Evolutionary conservation across 2,329 filamentous ascomycete genomes (phyloP).

Genomic region (Hysterium pulicare): DNA sequence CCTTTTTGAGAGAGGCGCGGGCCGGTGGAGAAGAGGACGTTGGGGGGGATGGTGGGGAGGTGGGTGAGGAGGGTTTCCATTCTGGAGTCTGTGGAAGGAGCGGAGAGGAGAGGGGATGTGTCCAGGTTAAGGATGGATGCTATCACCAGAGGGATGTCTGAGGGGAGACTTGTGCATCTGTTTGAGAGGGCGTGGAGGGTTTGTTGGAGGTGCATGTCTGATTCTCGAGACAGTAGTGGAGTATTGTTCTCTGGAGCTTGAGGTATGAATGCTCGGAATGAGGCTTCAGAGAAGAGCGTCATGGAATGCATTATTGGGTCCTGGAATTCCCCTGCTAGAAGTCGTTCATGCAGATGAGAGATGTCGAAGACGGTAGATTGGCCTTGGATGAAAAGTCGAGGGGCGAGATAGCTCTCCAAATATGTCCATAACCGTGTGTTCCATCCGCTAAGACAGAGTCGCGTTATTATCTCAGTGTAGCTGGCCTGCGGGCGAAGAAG

Average conservation of each 20-base stretch:
- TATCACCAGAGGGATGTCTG: too few relatives aligned
- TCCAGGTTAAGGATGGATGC: too few relatives aligned
- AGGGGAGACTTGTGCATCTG: too few relatives aligned
- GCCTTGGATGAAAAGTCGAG: conserved; percentile 9
- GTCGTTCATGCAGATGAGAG: neutral
- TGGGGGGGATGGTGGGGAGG: neutral
- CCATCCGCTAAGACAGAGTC: conserved; percentile 7
- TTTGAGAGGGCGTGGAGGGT: too few relatives aligned
- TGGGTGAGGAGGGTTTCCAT: conserved; percentile 1
- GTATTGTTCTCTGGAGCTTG: too few relatives aligned
- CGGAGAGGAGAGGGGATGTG: too few relatives aligned
- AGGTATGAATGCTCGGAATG: neutral
- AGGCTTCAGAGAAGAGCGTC: neutral
- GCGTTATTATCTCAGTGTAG: conserved; percentile 5
- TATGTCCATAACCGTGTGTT: conserved; percentile 15
- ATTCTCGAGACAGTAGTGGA: too few relatives aligned
- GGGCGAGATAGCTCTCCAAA: conserved; percentile 11
- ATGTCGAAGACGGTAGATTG: neutral
- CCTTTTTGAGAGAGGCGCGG: neutral
- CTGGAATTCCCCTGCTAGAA: neutral
- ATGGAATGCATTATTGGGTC: neutral
- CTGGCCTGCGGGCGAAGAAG: neutral
- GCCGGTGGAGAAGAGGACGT: neutral
- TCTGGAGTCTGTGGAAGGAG: too few relatives aligned
- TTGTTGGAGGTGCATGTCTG: too few relatives aligned